Evolutionary conservation across 2,329 filamentous ascomycete species (phyloP).

Genomic region (Fusarium domesticum): DNA sequence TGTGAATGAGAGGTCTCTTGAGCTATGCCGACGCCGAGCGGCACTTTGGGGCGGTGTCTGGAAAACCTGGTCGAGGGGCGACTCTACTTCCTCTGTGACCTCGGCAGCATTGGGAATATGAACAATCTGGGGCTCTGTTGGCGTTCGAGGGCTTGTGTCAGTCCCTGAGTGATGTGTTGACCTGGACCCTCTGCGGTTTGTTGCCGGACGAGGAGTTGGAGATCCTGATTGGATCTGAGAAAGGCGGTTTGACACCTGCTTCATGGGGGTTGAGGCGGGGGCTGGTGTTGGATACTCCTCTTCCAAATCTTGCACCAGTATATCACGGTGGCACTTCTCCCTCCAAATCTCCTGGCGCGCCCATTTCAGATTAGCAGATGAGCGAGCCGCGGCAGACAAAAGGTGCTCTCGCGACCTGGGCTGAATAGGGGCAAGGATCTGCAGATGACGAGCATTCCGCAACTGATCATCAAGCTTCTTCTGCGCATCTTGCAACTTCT

Average conservation of each 20-base stretch:
- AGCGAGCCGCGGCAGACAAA: slow-evolving; percentile 76
- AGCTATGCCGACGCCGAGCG: slow-evolving; percentile 26
- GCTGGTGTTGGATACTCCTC: slow-evolving; percentile 55
- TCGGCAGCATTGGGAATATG: slow-evolving; percentile 21
- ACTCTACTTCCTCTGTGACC: slow-evolving; percentile 19
- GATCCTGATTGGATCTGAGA: slow-evolving; percentile 26
- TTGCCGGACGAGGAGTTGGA: slow-evolving; percentile 24
- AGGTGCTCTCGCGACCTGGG: slow-evolving; percentile 85
- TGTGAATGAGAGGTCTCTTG: slow-evolving; percentile 24
- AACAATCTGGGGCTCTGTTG: slow-evolving; percentile 23
- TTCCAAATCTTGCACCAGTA: slow-evolving; percentile 79
- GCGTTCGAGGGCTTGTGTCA: slow-evolving; percentile 29
- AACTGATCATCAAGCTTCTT: slow-evolving; percentile 80
- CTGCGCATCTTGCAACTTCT: slow-evolving; percentile 68
- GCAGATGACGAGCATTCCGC: slow-evolving; percentile 84
- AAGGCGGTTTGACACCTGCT: slow-evolving; percentile 24
- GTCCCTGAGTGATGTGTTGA: slow-evolving; percentile 24
- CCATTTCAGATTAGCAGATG: slow-evolving; percentile 90
- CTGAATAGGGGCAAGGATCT: slow-evolving; percentile 85
- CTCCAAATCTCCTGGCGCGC: slow-evolving; percentile 92
- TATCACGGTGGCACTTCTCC: slow-evolving; percentile 84
- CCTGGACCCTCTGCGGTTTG: slow-evolving; percentile 29
- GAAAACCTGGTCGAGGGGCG: slow-evolving; percentile 30
- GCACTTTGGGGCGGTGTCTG: slow-evolving; percentile 33
- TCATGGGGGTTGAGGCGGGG: slow-evolving; percentile 22